Evolutionary conservation across 2,329 filamentous ascomycete genomes (phyloP).

Genomic region (Penicillium sp.): DNA sequence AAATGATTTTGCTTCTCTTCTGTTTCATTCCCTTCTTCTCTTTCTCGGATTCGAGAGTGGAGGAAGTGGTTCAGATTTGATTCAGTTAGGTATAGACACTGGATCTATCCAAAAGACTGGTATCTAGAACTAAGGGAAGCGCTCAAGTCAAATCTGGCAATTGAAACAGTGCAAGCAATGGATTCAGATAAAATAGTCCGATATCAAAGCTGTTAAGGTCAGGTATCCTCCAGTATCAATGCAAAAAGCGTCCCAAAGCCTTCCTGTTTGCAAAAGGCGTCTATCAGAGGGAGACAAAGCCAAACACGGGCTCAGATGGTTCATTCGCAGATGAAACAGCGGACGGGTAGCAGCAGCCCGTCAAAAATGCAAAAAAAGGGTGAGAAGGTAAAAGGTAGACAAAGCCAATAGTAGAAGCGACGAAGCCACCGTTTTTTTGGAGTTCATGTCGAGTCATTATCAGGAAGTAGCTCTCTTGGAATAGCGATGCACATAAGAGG

Average conservation of each 20-base stretch:
- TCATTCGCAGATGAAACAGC: not conserved
- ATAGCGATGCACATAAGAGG: slow-evolving; percentile 12
- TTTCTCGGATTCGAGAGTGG: not conserved
- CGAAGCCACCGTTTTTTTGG: slow-evolving; percentile 23
- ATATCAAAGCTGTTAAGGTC: not conserved
- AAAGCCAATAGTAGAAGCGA: slow-evolving; percentile 19
- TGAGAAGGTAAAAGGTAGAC: slow-evolving; percentile 5
- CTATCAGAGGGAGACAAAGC: slow-evolving; percentile 6
- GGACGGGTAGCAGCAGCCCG: slow-evolving; percentile 13
- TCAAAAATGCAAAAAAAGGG: slow-evolving; percentile 4
- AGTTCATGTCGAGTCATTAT: slow-evolving; percentile 27
- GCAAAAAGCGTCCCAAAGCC: slow-evolving; percentile 4
- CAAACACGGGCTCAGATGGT: not conserved
- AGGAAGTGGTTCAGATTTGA: slow-evolving; percentile 13
- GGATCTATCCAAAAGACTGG: slow-evolving; percentile 1
- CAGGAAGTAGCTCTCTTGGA: slow-evolving; percentile 12
- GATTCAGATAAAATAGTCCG: slow-evolving; percentile 11
- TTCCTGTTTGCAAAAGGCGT: slow-evolving; percentile 4
- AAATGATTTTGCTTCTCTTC: not conserved
- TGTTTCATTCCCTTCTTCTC: not conserved
- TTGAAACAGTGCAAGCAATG: slow-evolving; percentile 2
- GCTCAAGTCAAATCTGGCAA: not conserved
- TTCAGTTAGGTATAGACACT: not conserved
- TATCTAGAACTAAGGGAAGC: slow-evolving; percentile 1
- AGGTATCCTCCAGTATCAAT: slow-evolving; percentile 1